phyloP scores from a whole-genome alignment of 352 stramenopile genomes.

The Plasmopara muralis region DNA sequence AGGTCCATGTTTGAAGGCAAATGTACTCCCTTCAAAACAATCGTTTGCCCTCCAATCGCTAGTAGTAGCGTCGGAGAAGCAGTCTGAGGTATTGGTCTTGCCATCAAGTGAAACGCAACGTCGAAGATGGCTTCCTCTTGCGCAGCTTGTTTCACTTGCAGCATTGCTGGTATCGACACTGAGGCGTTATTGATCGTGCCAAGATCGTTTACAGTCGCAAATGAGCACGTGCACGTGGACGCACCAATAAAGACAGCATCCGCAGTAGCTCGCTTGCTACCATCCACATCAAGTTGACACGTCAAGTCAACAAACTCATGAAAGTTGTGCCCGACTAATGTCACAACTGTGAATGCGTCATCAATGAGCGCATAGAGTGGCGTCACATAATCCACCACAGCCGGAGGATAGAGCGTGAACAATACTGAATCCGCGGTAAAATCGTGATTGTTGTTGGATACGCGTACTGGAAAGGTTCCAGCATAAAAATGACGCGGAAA shows the following conservation, averaged over 20 bases:
- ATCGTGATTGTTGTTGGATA: conserved; percentile 41
- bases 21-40: conserved; percentile 12
- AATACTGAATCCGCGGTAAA: conserved; percentile 17
- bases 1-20: conserved; percentile 5
- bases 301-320: conserved; percentile 12
- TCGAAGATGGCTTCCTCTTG: conserved; percentile 21
- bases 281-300: conserved; percentile 17
- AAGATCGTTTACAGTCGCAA: conserved; percentile 8
- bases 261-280: not conserved
- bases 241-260: conserved; percentile 4
- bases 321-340: conserved; percentile 25
- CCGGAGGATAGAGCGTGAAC: conserved; percentile 9
- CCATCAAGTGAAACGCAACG: conserved; percentile 22
- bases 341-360: conserved; percentile 11
- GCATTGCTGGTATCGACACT: conserved; percentile 1
- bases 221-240: conserved; percentile 6
- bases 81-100: conserved; percentile 6
- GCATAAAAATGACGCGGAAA: conserved; percentile 16
- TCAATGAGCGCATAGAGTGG: conserved; percentile 17
- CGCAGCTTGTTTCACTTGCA: conserved; percentile 24
- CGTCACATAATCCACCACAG: conserved; percentile 18
- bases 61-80: conserved; percentile 8
- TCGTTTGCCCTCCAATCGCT: conserved; percentile 10
- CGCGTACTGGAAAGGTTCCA: conserved; percentile 16
- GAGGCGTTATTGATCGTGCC: conserved; percentile 11